Conservation (phyloP, 2,329 filamentous ascomycete species). For the Apiospora kogelbergensis region DNA sequence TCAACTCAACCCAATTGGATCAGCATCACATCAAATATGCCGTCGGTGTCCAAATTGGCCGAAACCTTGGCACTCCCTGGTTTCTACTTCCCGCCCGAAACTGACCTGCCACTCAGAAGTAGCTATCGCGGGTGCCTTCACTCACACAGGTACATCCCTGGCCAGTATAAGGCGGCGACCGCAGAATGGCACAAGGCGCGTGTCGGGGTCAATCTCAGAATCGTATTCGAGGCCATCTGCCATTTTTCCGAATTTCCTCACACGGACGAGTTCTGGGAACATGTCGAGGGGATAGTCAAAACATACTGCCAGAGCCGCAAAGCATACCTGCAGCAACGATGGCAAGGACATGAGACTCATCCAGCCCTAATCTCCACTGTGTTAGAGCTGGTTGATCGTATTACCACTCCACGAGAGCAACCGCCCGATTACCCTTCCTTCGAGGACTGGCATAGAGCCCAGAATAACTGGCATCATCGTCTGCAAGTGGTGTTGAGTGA, state of each 20-base stretch:
- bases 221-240: background rate
- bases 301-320: background rate
- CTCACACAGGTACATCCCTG: background rate
- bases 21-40: background rate
- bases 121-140: background rate
- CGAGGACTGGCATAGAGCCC: background rate
- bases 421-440: background rate
- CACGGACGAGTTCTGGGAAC: background rate
- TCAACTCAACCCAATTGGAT: no score
- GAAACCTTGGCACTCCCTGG: background rate
- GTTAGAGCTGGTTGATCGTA: background rate
- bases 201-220: background rate
- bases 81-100: background rate
- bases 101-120: background rate
- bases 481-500: background rate
- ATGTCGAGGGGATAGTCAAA: background rate
- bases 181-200: background rate
- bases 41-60: background rate
- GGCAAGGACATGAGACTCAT: background rate
- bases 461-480: background rate
- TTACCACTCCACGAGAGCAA: background rate
- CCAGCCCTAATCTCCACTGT: background rate
- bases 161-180: background rate
- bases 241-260: background rate
- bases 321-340: background rate